These are phyloP conservation scores for Candida parachauliodes DNA, from an alignment of 805 yeast genomes.

Conservation along the genomic window DNA sequence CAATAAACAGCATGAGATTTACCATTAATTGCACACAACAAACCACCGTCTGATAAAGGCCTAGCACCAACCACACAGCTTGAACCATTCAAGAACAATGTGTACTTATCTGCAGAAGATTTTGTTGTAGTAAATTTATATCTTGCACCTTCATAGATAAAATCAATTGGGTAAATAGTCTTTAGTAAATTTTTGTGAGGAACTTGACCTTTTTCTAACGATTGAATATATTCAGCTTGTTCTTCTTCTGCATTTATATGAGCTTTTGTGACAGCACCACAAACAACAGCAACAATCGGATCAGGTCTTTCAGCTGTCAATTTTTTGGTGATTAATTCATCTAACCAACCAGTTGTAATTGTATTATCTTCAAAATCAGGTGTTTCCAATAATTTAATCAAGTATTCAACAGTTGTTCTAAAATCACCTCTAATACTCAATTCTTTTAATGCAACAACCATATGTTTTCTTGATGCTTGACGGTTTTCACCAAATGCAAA, in stretches of 20 bases:
- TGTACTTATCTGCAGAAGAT: constrained; percentile 79
- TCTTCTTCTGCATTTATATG: constrained; percentile 72
- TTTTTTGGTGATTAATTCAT: constrained; percentile 88
- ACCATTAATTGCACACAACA: constrained; percentile 83
- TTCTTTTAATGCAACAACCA: constrained; percentile 98
- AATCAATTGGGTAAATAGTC: constrained; percentile 89
- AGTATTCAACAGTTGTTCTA: constrained; percentile 95
- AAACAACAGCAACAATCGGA: constrained; percentile 80
- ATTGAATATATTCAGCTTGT: constrained; percentile 61
- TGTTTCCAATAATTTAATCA: constrained; percentile 91
- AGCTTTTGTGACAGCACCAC: constrained; percentile 98
- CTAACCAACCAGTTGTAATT: constrained; percentile 98
- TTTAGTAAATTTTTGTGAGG: constrained; percentile 77
- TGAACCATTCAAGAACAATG: constrained; percentile 90
- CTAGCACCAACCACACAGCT: constrained; percentile 84
- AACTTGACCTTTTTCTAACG: constrained; percentile 95
- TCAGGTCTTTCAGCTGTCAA: constrained; percentile 98
- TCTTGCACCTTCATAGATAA: constrained; percentile 89
- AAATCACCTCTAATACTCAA: constrained; percentile 97
- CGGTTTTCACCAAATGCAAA: constrained; percentile 99
- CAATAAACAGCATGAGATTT: constrained; percentile 93
- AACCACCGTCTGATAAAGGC: constrained; percentile 91
- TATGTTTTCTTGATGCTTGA: constrained; percentile 95
- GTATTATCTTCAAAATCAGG: constrained; percentile 95
- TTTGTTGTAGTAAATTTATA: constrained; percentile 95